Evolutionary conservation across 169 alveolate species (phyloP).

Genomic region (Eimeria praecox): DNA sequence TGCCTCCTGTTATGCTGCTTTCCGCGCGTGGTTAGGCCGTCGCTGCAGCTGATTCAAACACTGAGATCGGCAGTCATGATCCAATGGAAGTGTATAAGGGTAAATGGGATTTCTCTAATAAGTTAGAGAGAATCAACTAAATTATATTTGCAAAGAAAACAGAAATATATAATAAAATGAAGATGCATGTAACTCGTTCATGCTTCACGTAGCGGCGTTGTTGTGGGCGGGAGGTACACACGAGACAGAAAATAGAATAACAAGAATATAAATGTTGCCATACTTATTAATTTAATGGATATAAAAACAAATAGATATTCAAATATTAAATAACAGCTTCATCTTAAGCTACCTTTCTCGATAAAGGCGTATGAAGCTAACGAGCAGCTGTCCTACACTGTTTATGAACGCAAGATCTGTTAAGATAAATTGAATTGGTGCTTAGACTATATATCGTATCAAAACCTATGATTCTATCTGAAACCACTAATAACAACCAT

Average conservation of each 20-base stretch:
- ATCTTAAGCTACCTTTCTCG: too few species aligned
- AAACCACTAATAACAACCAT: too few species aligned
- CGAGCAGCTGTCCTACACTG: too few species aligned
- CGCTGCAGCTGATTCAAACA: not conserved
- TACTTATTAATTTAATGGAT: not conserved
- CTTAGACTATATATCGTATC: too few species aligned
- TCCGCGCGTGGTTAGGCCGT: not conserved
- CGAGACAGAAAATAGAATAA: not conserved
- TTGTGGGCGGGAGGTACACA: not conserved
- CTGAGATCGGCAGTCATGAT: not conserved
- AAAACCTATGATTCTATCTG: too few species aligned
- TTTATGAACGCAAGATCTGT: too few species aligned
- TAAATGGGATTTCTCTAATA: not conserved
- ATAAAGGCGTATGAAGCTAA: too few species aligned
- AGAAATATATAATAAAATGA: too few species aligned
- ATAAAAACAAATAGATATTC: too few species aligned
- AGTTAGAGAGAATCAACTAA: not conserved
- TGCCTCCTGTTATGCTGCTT: not conserved
- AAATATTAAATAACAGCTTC: not conserved
- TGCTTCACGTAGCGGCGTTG: not conserved
- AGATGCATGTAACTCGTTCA: not conserved
- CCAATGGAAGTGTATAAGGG: not conserved
- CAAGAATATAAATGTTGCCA: too few species aligned
- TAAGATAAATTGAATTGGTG: too few species aligned
- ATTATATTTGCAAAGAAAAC: not conserved